Percentiles rank a stretch among this genome's conserved stretches.
These are phyloP conservation scores for Trichoderma citrinoviride DNA, from an alignment of 2,329 filamentous ascomycete genomes.

Conservation along the genomic window DNA sequence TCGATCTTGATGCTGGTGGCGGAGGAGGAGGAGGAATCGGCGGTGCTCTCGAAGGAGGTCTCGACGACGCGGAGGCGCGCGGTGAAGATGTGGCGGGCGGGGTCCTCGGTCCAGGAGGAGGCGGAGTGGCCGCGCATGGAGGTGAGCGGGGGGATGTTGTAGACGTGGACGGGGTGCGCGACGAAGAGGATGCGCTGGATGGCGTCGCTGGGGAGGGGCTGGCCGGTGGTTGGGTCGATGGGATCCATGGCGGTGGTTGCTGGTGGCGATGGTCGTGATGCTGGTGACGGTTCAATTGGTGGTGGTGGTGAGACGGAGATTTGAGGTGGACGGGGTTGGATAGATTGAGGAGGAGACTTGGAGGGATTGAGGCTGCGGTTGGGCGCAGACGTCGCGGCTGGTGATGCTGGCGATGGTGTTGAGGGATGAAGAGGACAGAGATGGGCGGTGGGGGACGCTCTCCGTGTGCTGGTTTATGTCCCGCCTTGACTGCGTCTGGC, in stretches of 20 bases:
- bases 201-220: conserved; percentile 66
- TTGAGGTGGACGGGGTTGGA: background rate
- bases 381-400: background rate
- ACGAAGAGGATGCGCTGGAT: conserved; percentile 85
- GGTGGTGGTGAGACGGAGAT: background rate
- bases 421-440: background rate
- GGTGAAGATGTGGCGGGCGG: conserved; percentile 77
- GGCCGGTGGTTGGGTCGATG: conserved; percentile 69
- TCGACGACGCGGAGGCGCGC: conserved; percentile 76
- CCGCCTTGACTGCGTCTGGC: background rate
- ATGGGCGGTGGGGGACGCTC: conserved; percentile 19
- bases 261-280: background rate
- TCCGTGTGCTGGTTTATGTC: conserved; percentile 1
- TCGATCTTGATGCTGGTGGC: conserved; percentile 64
- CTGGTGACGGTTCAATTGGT: background rate
- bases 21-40: conserved; percentile 8
- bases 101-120: conserved; percentile 69
- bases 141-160: conserved; percentile 77
- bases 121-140: conserved; percentile 78
- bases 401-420: background rate
- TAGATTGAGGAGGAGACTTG: background rate
- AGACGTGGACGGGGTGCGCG: conserved; percentile 73
- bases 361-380: background rate
- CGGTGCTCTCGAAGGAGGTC: conserved; percentile 54
- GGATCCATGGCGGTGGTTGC: conserved; percentile 51